Conservation (phyloP, 176 grass and related monocot species). For the Aegilops sharonensis region DNA sequence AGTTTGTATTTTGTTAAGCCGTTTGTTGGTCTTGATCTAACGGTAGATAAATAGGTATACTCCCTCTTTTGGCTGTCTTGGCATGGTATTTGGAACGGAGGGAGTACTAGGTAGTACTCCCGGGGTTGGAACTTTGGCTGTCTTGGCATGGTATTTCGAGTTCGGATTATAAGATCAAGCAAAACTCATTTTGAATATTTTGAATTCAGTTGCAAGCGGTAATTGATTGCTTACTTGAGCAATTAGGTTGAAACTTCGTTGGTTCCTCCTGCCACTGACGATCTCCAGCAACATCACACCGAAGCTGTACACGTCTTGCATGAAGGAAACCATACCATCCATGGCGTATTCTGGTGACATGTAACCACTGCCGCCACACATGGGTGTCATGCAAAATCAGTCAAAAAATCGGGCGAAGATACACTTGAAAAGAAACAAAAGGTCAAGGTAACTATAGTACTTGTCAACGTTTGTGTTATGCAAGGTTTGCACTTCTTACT, state of each 20-base stretch:
- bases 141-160: not conserved
- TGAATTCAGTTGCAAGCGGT: not conserved
- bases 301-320: slow-evolving; percentile 79
- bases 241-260: no score
- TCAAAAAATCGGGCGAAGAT: no score
- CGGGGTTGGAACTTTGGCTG: not conserved
- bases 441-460: not conserved
- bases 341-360: slow-evolving; percentile 58
- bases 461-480: not conserved
- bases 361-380: slow-evolving; percentile 29
- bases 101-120: no score
- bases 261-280: slow-evolving; percentile 5
- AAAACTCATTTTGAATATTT: not conserved
- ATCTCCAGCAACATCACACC: slow-evolving; percentile 73
- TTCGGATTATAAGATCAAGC: no score
- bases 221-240: not conserved
- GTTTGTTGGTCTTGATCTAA: no score
- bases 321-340: slow-evolving; percentile 42
- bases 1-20: no score
- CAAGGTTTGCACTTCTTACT: slow-evolving; percentile 24
- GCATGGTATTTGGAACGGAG: no score
- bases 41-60: no score
- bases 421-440: not conserved
- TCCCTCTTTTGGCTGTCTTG: no score
- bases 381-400: no score